Evolutionary conservation across 1,139 yeast species (phyloP).

Genomic region (Nematodospora anomalae): DNA sequence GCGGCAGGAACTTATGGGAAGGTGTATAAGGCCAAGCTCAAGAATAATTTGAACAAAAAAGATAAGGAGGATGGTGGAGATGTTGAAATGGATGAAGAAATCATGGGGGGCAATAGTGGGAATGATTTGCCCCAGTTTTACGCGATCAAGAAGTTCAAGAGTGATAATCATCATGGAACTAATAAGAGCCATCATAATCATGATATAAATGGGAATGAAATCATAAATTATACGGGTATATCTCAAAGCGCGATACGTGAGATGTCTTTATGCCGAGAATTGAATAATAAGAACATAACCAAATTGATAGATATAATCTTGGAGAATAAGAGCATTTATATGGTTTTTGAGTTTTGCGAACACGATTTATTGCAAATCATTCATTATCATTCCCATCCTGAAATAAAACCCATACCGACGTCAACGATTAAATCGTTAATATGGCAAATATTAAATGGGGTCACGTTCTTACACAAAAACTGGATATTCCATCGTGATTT

Average conservation of each 20-base stretch:
- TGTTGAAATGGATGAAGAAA: constrained; percentile 11
- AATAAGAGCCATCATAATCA: constrained; percentile 36
- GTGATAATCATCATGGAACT: constrained; percentile 66
- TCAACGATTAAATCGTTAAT: constrained; percentile 76
- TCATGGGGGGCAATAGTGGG: constrained; percentile 5
- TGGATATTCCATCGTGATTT: constrained; percentile 96
- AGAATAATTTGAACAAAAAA: constrained; percentile 19
- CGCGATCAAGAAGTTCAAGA: constrained; percentile 96
- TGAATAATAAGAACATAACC: constrained; percentile 76
- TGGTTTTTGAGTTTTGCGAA: constrained; percentile 95
- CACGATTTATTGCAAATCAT: constrained; percentile 91
- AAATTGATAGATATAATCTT: constrained; percentile 80
- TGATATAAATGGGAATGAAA: constrained; percentile 66
- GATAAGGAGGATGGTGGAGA: constrained; percentile 4
- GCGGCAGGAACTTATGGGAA: constrained; percentile 99
- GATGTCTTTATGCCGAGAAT: constrained; percentile 91
- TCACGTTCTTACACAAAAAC: constrained; percentile 86
- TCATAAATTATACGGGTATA: constrained; percentile 87
- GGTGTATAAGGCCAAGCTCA: constrained; percentile 82
- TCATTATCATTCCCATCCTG: constrained; percentile 92
- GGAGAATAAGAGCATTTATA: constrained; percentile 87
- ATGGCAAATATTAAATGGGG: constrained; percentile 93
- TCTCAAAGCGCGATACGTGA: constrained; percentile 96
- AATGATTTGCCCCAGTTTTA: constrained; percentile 32
- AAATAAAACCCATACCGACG: constrained; percentile 73